phyloP scores from a whole-genome alignment of 257 asterid species.

The Solanum chiquidenum region DNA sequence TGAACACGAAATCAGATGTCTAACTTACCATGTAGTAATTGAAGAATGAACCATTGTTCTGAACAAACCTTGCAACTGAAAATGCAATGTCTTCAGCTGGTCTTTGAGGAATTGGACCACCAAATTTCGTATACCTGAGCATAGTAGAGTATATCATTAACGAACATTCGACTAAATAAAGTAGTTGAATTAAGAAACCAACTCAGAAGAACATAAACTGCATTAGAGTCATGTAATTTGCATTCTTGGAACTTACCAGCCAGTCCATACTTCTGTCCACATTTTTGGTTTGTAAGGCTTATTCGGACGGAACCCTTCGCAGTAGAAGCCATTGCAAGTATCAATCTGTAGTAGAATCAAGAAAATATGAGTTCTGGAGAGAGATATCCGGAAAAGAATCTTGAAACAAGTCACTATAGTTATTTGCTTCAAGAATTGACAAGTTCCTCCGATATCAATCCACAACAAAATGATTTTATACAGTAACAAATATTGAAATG shows the following conservation, averaged over 20 bases:
- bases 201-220: not conserved
- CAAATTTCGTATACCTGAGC: constrained; percentile 61
- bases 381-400: not conserved
- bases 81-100: constrained; percentile 90
- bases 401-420: not conserved
- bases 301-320: constrained; percentile 65
- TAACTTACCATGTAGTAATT: constrained; percentile 82
- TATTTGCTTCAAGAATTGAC: not conserved
- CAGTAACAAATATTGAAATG: no score
- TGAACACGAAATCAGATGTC: not conserved
- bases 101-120: constrained; percentile 65
- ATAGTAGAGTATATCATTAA: not conserved
- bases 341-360: constrained; percentile 46
- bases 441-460: not conserved
- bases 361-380: not conserved
- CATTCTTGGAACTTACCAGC: constrained; percentile 43
- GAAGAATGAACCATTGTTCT: constrained; percentile 82
- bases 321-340: constrained; percentile 87
- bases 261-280: constrained; percentile 94
- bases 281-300: constrained; percentile 79
- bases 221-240: not conserved
- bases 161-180: not conserved
- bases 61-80: constrained; percentile 82
- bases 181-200: not conserved
- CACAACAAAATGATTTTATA: no score